Conservation (phyloP, 129 eudicot genomes). For the Flaveria robusta region DNA sequence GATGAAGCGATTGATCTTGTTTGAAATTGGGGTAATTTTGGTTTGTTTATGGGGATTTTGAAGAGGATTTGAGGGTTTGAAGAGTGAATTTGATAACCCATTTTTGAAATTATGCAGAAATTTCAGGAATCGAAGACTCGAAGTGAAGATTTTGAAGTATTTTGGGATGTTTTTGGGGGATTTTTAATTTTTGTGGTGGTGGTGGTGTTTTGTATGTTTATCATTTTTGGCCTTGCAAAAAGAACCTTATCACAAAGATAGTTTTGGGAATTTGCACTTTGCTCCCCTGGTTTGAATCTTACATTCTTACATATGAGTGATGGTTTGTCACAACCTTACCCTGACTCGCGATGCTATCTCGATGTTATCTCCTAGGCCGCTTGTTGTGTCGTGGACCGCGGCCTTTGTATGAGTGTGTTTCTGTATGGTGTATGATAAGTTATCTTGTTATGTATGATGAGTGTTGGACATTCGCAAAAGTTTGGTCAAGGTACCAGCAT, state of each 20-base stretch:
- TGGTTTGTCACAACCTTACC: too few species aligned
- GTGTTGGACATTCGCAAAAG: too few species aligned
- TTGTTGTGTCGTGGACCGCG: too few species aligned
- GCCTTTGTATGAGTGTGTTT: too few species aligned
- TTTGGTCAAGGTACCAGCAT: too few species aligned
- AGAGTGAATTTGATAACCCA: constrained; percentile 58
- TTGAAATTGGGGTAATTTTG: constrained; percentile 29
- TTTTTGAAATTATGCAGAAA: constrained; percentile 18
- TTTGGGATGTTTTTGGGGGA: constrained; percentile 13
- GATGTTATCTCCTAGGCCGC: too few species aligned
- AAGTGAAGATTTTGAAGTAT: background rate
- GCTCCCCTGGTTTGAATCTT: background rate
- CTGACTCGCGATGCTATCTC: too few species aligned
- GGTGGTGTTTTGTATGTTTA: constrained; percentile 10
- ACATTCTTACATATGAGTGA: too few species aligned
- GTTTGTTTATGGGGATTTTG: constrained; percentile 31
- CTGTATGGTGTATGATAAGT: too few species aligned
- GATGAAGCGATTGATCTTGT: constrained; percentile 29
- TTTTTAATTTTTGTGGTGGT: constrained; percentile 35
- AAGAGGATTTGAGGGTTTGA: constrained; percentile 49
- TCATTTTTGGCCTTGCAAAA: constrained; percentile 18
- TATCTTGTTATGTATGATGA: too few species aligned
- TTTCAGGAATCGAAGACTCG: background rate
- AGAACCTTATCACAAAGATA: constrained; percentile 29
- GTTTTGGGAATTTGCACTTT: constrained; percentile 23